Base-by-base conservation (phyloP, 192 early-diverging fungal genomes). In the Podila epigama region DNA sequence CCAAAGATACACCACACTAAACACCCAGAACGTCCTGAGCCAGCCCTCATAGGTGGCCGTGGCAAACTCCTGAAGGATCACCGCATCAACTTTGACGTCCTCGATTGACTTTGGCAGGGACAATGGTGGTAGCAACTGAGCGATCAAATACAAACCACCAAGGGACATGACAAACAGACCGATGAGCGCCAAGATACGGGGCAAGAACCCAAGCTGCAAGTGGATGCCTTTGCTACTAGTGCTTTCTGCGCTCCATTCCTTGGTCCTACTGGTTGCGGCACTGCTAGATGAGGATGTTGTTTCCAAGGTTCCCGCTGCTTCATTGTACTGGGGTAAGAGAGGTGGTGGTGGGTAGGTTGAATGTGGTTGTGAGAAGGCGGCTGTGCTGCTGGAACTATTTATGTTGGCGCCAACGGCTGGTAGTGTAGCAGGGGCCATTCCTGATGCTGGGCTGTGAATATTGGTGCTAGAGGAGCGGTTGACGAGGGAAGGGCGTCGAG, bases 1-100 rank as follows among this genome's bases (percentile, higher is more conserved):
- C 86, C 86, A 87, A 18, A 87, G 58, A 58, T 87, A 87, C 10
- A 87, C 61, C 2, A 77, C 63, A 7, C 75, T 68, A 61, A 85
- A 83, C 5, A 85, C 81, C 64, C 68, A 62, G 22, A 71, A 59
- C 7, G 83, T 80, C 41, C 79, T 68, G 0, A 77, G 29, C 64
- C 79, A 84, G 10, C 82, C 84, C 29, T 69, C 42, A 60, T 79
- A 82, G 11, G 79, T 80, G 1, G 63, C 75, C 13, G 69, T 73
- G 11, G 82, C 66, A 59, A 84, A 69, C 12, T 66, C 54, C 40
- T 87, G 79, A 12, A 87, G 69, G 52, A 82, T 80, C 5, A 57
- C 36, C n/a, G 86, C 79, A 50, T 75, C 77, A 3, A 67, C 58
- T 62, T 87, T 83, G 42, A 85, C 81, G 55, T 83, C 81, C 18